phyloP scores from a whole-genome alignment of 2,329 filamentous ascomycete genomes.

The Thermothelomyces thermophilus region DNA sequence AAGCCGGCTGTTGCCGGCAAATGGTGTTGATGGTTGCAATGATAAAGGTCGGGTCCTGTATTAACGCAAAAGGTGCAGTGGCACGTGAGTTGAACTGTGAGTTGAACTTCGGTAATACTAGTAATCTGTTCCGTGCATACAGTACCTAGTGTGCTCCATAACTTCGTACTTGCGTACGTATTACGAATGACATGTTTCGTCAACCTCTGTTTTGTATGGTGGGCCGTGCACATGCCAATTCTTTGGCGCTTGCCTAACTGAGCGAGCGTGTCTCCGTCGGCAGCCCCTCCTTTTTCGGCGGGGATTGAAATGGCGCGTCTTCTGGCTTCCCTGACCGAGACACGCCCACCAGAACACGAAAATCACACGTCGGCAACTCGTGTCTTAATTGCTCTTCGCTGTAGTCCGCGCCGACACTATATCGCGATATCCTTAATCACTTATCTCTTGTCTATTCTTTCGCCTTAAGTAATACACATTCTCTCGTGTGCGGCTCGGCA shows the following conservation, averaged over 20 bases:
- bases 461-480: conserved; percentile 7
- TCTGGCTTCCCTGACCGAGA: conserved; percentile 12
- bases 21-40: neutral
- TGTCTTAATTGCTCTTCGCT: conserved; percentile 20
- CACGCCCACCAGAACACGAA: conserved; percentile 25
- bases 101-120: no score
- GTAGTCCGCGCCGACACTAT: neutral
- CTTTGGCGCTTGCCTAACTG: neutral
- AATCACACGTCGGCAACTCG: conserved; percentile 22
- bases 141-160: no score
- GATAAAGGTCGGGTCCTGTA: no score
- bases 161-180: no score
- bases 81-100: no score
- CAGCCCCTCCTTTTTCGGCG: neutral
- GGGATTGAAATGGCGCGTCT: conserved; percentile 12
- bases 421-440: neutral
- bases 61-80: no score
- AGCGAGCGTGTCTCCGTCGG: neutral
- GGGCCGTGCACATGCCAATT: no score
- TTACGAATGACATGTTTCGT: no score
- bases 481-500: no score
- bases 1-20: neutral
- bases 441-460: neutral
- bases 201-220: no score
- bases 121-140: no score